Percentiles rank a stretch among this genome's conserved stretches.
phyloP scores from a whole-genome alignment of 2,329 filamentous ascomycete species.

The Simplicillium aogashimaense region DNA sequence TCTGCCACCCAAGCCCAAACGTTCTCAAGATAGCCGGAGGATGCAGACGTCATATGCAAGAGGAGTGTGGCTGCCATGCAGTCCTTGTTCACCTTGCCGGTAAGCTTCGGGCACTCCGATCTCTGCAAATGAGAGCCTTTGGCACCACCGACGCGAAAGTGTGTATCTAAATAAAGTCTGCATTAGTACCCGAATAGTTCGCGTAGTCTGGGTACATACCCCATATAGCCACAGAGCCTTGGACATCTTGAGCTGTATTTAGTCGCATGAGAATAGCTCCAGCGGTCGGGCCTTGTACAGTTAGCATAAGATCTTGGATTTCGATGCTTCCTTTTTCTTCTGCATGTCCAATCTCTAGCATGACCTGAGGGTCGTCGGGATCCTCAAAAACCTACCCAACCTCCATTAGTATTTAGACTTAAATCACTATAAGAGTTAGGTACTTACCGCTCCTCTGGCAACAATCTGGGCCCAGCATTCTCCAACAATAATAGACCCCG shows the following conservation, averaged over 20 bases:
- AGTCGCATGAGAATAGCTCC: conserved; percentile 51
- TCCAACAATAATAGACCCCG: conserved; percentile 31
- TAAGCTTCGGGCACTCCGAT: conserved; percentile 12
- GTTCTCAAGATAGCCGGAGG: conserved; percentile 40
- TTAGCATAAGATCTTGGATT: conserved; percentile 49
- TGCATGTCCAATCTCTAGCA: conserved; percentile 41
- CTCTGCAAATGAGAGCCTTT: conserved; percentile 9
- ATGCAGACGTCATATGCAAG: conserved; percentile 31
- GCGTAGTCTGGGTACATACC: too few relatives aligned
- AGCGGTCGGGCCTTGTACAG: conserved; percentile 40
- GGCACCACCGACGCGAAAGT: conserved; percentile 32
- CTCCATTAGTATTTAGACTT: too few relatives aligned
- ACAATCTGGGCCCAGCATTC: conserved; percentile 34
- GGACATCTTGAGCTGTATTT: too few relatives aligned
- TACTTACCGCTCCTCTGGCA: too few relatives aligned
- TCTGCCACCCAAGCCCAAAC: conserved; percentile 60
- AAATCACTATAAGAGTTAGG: too few relatives aligned
- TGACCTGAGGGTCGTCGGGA: conserved; percentile 33
- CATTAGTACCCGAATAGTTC: too few relatives aligned
- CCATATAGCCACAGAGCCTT: conserved; percentile 13
- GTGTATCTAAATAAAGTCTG: conserved; percentile 20
- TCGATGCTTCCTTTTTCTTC: conserved; percentile 47
- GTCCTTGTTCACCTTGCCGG: conserved; percentile 23
- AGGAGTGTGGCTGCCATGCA: conserved; percentile 51
- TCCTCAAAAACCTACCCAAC: conserved; percentile 33